Evolutionary conservation across 768 basidiomycete species (phyloP).

Genomic region (Macrolepiota dolichaula): DNA sequence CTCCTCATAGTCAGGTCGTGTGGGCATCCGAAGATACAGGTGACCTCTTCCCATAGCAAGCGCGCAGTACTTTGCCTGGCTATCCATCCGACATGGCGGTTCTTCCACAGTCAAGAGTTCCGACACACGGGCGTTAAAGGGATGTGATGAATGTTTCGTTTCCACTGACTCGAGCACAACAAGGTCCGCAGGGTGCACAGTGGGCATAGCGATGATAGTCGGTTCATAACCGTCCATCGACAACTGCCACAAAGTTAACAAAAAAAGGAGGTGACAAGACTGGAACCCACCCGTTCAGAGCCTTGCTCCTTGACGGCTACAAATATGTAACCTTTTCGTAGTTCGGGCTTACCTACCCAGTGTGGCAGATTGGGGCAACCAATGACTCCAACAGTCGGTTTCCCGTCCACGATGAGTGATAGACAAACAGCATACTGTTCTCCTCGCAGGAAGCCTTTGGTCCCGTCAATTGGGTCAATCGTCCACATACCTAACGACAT

Average conservation of each 20-base stretch:
- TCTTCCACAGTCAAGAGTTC: constrained; percentile 61
- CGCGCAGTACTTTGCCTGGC: constrained; percentile 92
- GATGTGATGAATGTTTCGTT: constrained; percentile 86
- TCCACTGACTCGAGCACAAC: constrained; percentile 91
- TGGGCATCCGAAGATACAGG: constrained; percentile 78
- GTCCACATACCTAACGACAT: constrained; percentile 71
- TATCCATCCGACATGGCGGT: constrained; percentile 83
- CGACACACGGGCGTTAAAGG: constrained; percentile 75
- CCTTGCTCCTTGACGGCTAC: constrained; percentile 87
- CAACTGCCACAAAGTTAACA: constrained; percentile 31
- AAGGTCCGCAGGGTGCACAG: constrained; percentile 40
- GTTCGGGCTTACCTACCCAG: constrained; percentile 47
- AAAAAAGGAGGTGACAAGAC: background rate
- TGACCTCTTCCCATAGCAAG: constrained; percentile 85
- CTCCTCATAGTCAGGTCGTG: constrained; percentile 75
- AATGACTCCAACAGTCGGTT: constrained; percentile 80
- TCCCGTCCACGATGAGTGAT: constrained; percentile 73
- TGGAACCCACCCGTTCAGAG: constrained; percentile 28
- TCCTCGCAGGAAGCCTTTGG: constrained; percentile 89
- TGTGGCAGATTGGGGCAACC: constrained; percentile 91
- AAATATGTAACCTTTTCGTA: constrained; percentile 77
- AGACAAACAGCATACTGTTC: constrained; percentile 94
- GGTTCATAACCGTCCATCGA: constrained; percentile 50
- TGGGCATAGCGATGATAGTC: constrained; percentile 34
- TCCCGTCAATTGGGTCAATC: constrained; percentile 89